Percentiles rank a stretch among this genome's conserved stretches.
These are phyloP conservation scores for Colletotrichum godetiae DNA, from an alignment of 2,329 filamentous ascomycete species.

Conservation along the genomic window DNA sequence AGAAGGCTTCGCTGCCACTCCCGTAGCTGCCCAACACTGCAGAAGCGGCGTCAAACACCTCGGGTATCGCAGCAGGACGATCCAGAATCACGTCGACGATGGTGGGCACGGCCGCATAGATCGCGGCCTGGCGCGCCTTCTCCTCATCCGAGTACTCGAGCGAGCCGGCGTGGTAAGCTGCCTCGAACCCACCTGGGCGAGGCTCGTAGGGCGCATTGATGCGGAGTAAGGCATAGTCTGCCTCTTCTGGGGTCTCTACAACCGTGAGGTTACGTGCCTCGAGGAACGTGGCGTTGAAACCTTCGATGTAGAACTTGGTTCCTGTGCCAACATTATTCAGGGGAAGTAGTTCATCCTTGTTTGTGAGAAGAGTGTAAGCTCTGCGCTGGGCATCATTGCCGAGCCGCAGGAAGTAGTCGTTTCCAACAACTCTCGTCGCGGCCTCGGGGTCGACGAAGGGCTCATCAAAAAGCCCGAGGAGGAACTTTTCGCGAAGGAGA, in stretches of 20 bases:
- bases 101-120: conserved; percentile 51
- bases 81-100: conserved; percentile 58
- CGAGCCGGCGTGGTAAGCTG: conserved; percentile 51
- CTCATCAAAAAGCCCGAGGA: conserved; percentile 62
- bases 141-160: conserved; percentile 51
- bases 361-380: conserved; percentile 43
- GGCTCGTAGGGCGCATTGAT: conserved; percentile 52
- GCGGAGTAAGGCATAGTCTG: conserved; percentile 54
- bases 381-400: conserved; percentile 41
- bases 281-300: conserved; percentile 32
- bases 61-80: conserved; percentile 53
- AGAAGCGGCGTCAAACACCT: conserved; percentile 50
- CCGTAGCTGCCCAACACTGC: conserved; percentile 55
- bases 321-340: conserved; percentile 22
- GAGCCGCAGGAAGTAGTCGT: conserved; percentile 50
- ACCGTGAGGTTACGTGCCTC: conserved; percentile 44
- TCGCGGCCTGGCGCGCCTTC: conserved; percentile 42
- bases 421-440: conserved; percentile 55
- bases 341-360: conserved; percentile 39
- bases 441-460: conserved; percentile 59
- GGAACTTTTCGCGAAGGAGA: conserved; percentile 61
- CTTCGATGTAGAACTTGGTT: conserved; percentile 39
- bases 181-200: conserved; percentile 53
- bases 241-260: conserved; percentile 49
- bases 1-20: conserved; percentile 51